Evolutionary conservation across 2,329 filamentous ascomycete genomes (phyloP), one percentile per base, ranked within the genome.

Genomic region (Drechslera avenae): DNA sequence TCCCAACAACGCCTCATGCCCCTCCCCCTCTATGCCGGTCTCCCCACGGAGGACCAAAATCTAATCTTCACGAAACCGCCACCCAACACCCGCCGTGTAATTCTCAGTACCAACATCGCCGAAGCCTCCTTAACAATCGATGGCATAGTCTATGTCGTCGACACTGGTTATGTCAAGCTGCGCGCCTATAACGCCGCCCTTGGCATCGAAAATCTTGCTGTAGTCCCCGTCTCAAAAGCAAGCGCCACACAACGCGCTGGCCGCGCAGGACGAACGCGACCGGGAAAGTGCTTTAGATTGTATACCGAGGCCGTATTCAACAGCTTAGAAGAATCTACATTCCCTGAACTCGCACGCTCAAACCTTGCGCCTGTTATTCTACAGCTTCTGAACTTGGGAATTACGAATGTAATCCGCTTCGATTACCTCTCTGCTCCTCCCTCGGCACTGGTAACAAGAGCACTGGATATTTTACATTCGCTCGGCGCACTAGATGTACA

Each of bases 51-150:
- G 58, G 87, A 97, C 66, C 94, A 97, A 69, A 93, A 96, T 85
- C 92, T 92, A 59, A 88, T 97, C 33, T 97, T 97, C 69, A 91
- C 96, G 63, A 86, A 88, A 46, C 79, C 91, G 2, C 86, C 90
- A 0, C 86, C 90, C 54, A 87, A 92, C 52, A 92, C 87, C 1
- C 84, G 94, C 34, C 97, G 97, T 69, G 89, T 97, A 32, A 89
- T 99, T 30, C 87, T 97, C 59, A 88, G 90, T 3, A 97, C 94
- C 51, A 97, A 97, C 69, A 97, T 97, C 58, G 91, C 94, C 10
- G 94, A 99, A 77, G 93, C 94, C 4, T 96, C 91, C 1, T 88
- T 99, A 35, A 97, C 94, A 89, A 13, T 97, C 48, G 87, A 94
- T 45, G 91, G 91, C 2, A 92, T 97, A 53, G 86, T 91, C 46